Base-by-base conservation (phyloP, 768 basidiomycete genomes). In the Epithele typhae region DNA sequence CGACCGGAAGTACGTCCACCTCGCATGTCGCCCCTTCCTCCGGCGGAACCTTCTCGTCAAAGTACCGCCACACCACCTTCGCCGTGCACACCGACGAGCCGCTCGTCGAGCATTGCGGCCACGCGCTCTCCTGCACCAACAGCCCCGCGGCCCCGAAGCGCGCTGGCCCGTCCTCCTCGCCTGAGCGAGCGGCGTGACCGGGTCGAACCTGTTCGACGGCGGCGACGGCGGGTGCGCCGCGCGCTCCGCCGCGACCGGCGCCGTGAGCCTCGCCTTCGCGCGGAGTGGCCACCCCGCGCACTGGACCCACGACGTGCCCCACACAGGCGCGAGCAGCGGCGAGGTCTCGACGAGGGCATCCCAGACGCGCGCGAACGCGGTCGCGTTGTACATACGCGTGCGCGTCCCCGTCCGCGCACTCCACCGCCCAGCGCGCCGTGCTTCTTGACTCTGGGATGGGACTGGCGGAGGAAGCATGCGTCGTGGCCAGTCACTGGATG, bases 71-170 rank as follows among this genome's bases (percentile, higher is more conserved):
- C 9, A 43, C 32, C 15, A 27, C n/a, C 32, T 17, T 21, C 12
- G 42, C 42, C 2, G 42, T 43, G 42, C 42, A 43, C 42, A 33
- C 22, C 37, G 45, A 46, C 15, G 45, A 38, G 27, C 37, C 19
- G 5, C 27, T 32, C 2, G 34, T 9, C 37, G 45, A 39, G 38
- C 45, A 46, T 19, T 46, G 45, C 18, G 45, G 45, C 23, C 43
- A 46, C 45, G 50, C 46, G n/a, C n/a, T n/a, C 23, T 46, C 35
- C 45, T 51, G 50, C 27, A 43, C 27, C 10, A 46, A 40, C 25
- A 51, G 45, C n/a, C 12, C 50, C 25, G 50, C 33, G 30, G 40
- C 50, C 18, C 35, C 45, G 34, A 19, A 51, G 15, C 27, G 27
- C 45, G 40, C 40, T 7, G 12, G 21, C 32, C 25, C 25, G 45